These are phyloP conservation scores for Haematococcus sp. DNA, from an alignment of 139 green algal species.

Conservation along the genomic window DNA sequence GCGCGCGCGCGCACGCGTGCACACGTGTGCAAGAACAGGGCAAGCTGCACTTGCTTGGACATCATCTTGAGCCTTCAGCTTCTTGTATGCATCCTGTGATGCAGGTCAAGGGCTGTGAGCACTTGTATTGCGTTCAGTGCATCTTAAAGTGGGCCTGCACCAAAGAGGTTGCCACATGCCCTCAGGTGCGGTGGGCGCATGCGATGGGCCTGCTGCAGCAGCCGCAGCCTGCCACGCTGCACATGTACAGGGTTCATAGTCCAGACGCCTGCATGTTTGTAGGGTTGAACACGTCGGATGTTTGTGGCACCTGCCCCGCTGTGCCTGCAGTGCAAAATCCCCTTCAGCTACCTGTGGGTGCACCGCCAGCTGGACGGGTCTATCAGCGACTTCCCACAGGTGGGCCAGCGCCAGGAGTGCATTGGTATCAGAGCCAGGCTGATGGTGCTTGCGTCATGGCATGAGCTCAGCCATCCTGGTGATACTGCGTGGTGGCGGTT, in stretches of 20 bases:
- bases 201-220: neutral
- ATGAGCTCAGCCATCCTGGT: too few species aligned
- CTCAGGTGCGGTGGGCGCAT: slow-evolving; percentile 73
- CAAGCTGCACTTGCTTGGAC: too few species aligned
- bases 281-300: neutral
- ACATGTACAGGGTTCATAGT: neutral
- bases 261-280: too few species aligned
- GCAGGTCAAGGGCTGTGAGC: slow-evolving; percentile 76
- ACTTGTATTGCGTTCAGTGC: slow-evolving; percentile 82
- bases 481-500: too few species aligned
- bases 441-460: too few species aligned
- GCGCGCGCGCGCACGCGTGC: too few species aligned
- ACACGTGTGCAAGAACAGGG: too few species aligned
- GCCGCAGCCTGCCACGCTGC: neutral
- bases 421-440: too few species aligned
- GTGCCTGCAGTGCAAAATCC: slow-evolving; percentile 55
- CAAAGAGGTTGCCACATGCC: slow-evolving; percentile 65
- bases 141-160: slow-evolving; percentile 78
- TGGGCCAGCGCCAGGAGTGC: neutral
- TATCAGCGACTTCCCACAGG: slow-evolving; percentile 64
- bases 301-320: neutral
- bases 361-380: slow-evolving; percentile 73
- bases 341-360: slow-evolving; percentile 53
- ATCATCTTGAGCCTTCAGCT: too few species aligned
- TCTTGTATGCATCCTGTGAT: too few species aligned